Evolutionary conservation across 768 basidiomycete species (phyloP), one percentile per base, ranked within the genome.

Genomic region (Macrolepiota albuminosa): DNA sequence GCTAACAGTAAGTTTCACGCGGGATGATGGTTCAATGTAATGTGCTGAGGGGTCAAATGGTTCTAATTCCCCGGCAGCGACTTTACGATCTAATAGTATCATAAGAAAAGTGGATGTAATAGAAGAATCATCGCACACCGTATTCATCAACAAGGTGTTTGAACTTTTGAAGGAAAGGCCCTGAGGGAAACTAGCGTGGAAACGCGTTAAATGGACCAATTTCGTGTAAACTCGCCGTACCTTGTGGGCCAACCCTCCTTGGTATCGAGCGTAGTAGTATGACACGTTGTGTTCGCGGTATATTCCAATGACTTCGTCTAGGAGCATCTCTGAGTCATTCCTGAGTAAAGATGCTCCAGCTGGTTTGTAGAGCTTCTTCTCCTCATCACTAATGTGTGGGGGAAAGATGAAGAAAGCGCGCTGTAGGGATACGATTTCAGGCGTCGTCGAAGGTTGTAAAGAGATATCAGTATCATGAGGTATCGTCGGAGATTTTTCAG

Each of bases 191-290:
- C 86, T 88, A 59, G 62, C 61, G 55, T 29, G 45, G 46, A 58
- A 56, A 70, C 72, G 73, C 70, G 70, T 75, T 58, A 73, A 59
- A 63, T 18, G 24, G 26, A 21, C 3, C 13, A 56, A 61, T 21
- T 50, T 57, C 54, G 26, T 7, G 61, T 56, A 52, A 55, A 60
- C 63, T 61, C 63, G 58, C 68, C 78, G 58, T 60, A 87, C 89
- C 73, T 80, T 84, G 64, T 81, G 77, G 11, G 81, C 78, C 33
- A 84, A 78, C n/a, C 85, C 88, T 50, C 79, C 79, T 48, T 73
- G 70, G 62, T 79, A 81, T 39, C 82, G 79, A 46, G 84, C 88
- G 71, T 81, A 91, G 68, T 85, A 89, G 66, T 78, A 87, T 18
- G 75, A 67, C n/a, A 70, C 67, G 24, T 63, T 66, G 7, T 67